Evolutionary conservation across 2,329 filamentous ascomycete species (phyloP), one percentile per base, ranked within the genome.

Genomic region (Cercospora nicotianae): DNA sequence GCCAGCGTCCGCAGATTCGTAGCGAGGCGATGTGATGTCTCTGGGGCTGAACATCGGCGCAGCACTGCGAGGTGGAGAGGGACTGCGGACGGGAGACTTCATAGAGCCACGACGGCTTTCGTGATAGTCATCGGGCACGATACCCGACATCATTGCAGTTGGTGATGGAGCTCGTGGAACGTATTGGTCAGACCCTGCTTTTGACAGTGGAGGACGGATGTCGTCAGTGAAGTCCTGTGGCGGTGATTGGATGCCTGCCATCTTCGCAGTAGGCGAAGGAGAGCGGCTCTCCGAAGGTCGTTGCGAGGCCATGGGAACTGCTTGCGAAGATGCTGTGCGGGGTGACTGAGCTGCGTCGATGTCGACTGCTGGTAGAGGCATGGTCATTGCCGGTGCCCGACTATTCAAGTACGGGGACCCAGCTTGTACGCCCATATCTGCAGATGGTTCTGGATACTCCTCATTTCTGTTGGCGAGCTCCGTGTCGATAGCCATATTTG

Each of bases 281-380:
- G 51, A 57, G 2, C 62, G 51, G 23, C 62, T 57, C 18, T 42
- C 10, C 8, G 51, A 57, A 26, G 18, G 62, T 20, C 33, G 36
- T 12, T 61, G 36, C 5, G 39, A 48, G n/a, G 60, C 42, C 57
- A 68, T 64, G 13, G 66, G 66, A 23, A 68, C 63, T 1, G 66
- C 66, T 59, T 68, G 66, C 26, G 66, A 68, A 57, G 66, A 68
- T 12, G 66, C 66, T n/a, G 66, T 68, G 28, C 66, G 66, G 13
- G 66, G 66, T 8, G 62, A 65, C 7, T 61, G 64, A 12, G 39
- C 53, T 18, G 28, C 28, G 12, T 65, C 64, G 39, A 65, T 65
- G 58, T 68, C 66, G 18, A 64, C 62, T 18, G 59, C 66, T 16
- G 66, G 66, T 5, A 68, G 59, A 61, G 66, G 66, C 28, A 61